These are phyloP conservation scores for Saussurea involucrata DNA, from an alignment of 129 eudicot species.

Conservation along the genomic window DNA sequence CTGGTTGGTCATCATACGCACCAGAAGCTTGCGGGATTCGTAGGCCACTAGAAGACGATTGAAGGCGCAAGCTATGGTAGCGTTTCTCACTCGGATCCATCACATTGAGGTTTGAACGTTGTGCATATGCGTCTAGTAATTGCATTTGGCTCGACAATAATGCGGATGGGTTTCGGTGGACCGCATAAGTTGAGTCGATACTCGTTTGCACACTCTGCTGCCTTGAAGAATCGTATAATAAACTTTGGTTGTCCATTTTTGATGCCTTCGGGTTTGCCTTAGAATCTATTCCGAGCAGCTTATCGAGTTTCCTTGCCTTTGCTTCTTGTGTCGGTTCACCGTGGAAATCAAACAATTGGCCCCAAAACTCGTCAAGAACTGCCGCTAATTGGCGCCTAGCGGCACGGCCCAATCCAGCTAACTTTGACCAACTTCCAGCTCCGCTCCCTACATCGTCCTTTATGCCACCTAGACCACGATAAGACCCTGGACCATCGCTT, in stretches of 20 bases:
- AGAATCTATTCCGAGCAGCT: conserved; percentile 55
- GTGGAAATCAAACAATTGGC: conserved; percentile 83
- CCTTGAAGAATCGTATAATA: conserved; percentile 39
- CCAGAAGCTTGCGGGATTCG: conserved; percentile 30
- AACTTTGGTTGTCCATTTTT: conserved; percentile 44
- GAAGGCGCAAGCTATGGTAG: conserved; percentile 75
- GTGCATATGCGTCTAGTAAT: conserved; percentile 53
- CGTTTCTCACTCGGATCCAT: conserved; percentile 78
- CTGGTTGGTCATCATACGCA: conserved; percentile 71
- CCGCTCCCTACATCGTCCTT: conserved; percentile 70
- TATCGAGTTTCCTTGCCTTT: conserved; percentile 64
- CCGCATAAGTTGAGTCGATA: conserved; percentile 45
- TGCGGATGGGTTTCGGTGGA: conserved; percentile 37
- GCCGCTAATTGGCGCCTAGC: conserved; percentile 85
- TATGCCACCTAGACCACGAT: conserved; percentile 58
- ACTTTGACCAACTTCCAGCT: conserved; percentile 78
- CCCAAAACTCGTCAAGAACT: conserved; percentile 94
- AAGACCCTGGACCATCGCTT: conserved; percentile 68
- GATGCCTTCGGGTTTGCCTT: conserved; percentile 48
- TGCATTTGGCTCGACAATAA: conserved; percentile 53
- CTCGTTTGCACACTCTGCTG: conserved; percentile 39
- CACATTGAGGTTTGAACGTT: conserved; percentile 31
- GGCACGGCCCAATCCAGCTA: conserved; percentile 90
- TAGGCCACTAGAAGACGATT: conserved; percentile 51
- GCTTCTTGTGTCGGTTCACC: conserved; percentile 82